Evolutionary conservation across 2,329 filamentous ascomycete species (phyloP).

Genomic region (Ceratocystis smalleyi): DNA sequence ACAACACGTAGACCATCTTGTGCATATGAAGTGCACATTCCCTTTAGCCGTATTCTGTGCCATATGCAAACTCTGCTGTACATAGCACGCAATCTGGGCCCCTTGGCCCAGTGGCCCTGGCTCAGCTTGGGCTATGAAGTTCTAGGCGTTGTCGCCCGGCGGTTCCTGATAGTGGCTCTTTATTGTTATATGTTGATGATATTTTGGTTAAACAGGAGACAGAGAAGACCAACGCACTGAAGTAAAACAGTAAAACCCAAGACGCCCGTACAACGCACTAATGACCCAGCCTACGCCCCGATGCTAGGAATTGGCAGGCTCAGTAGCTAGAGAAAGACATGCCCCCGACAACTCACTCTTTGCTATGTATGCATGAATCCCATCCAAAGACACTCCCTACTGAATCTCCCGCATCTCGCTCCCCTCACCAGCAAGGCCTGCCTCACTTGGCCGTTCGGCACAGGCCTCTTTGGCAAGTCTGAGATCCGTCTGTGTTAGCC

Average conservation of each 20-base stretch:
- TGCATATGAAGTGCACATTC: too few species aligned
- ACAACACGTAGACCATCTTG: too few species aligned
- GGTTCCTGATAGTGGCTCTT: neutral
- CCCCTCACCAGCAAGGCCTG: neutral
- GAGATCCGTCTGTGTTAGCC: conserved; percentile 55
- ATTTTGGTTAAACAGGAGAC: neutral
- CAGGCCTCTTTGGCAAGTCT: conserved; percentile 50
- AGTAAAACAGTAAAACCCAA: neutral
- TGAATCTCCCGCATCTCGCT: neutral
- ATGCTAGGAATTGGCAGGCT: neutral
- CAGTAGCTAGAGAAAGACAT: neutral
- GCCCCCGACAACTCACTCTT: neutral
- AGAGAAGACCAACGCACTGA: neutral
- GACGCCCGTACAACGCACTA: conserved; percentile 2
- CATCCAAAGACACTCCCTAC: neutral
- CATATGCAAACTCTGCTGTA: too few species aligned
- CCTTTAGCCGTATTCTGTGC: too few species aligned
- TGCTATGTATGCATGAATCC: neutral
- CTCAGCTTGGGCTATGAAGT: too few species aligned
- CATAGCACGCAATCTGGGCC: too few species aligned
- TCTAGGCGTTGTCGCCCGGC: neutral
- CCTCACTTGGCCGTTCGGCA: neutral
- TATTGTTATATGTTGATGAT: neutral
- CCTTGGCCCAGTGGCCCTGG: too few species aligned
- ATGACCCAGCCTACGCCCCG: neutral